Evolutionary conservation across 495 filamentous ascomycete genomes (phyloP), one percentile per base, ranked within the genome.

Genomic region (Penicillium alfredii): DNA sequence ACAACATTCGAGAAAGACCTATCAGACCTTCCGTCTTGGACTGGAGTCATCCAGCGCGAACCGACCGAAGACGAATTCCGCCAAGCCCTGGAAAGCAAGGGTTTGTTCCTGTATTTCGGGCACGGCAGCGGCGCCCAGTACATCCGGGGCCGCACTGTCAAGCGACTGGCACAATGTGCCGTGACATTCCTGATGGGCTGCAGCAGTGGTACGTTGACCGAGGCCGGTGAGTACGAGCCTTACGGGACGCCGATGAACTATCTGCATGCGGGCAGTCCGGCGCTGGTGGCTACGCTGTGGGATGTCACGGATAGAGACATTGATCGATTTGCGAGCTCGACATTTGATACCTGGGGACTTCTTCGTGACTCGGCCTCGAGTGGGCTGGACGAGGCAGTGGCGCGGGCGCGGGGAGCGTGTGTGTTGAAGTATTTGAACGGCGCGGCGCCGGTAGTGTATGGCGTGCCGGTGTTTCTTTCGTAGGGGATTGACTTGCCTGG

Each of bases 231-330:
- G 42, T 94, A 93, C 50, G 87, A 95, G 53, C 82, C 84, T 1
- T 82, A 84, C 47, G 92, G 92, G 0, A 87, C 86, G 21, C 82
- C 86, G n/a, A 76, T 88, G 60, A 85, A 86, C 42, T 97, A 96
- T 61, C 76, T 97, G 60, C 74, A 88, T 22, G 87, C 87, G 0
- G 90, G 89, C 5, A 76, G 73, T 34, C 81, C 85, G 3, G 87
- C 89, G 7, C 71, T 96, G 11, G 78, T 96, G 0, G 90, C 84
- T 13, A 94, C 85, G 4, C 68, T 98, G 22, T 98, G 92, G 92
- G 92, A 98, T 60, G 92, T 98, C 13, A 98, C 93, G 8, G 92
- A 98, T 49, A 82, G 83, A 45, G 92, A 98, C 55, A 92, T 94
- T 49, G 92, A 98, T 66, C 81, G 88, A 22, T 94, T 96, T 55